Base-by-base conservation (phyloP, 148 eudicot species). In the Silene uniflora region DNA sequence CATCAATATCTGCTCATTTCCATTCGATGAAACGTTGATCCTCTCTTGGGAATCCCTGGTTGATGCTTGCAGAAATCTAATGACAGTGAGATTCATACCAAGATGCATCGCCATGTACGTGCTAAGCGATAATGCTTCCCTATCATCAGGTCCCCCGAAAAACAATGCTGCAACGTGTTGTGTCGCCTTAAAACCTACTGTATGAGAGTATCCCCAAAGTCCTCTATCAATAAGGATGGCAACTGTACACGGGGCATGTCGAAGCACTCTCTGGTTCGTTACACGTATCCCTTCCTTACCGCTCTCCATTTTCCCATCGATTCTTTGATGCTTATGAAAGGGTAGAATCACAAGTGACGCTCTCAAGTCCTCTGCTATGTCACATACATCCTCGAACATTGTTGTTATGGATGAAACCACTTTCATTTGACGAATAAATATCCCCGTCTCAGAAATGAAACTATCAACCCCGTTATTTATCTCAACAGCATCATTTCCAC, bases 81-180 rank as follows among this genome's bases (percentile, higher is more conserved):
- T 88, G 6, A 95, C 80, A 1, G 99, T 92, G 11, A 95, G 77
- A 64, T 86, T 90, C 71, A 88, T 80, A 42, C 85, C 87, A 71
- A 85, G 90, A 69, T 92, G 86, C 89, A 88, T 80, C 3, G 87
- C 88, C 17, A 92, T 85, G 52, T 93, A 86, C 56, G 83, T 86
- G 73, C 99, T 89, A 0, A 90, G 83, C 18, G 97, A 96, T 55
- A 95, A 74, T 6, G 97, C 97, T 77, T 95, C 99, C 9, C 99
- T 87, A 59, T 95, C 99, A 84, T 95, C 99, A 0, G 96, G 90
- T 19, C 99, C 99, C 1, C 99, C 96, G 64, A 95, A 95, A 77
- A 92, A 95, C 74, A 95, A 77, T 10, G 84, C 85, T 6, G 91
- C 97, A 12, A 92, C 83, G 24, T 95, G 96, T 19, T 86, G 88